Base-by-base conservation (phyloP, 1,284 basidiomycete genomes). In the Singerocomus inundabilis region DNA sequence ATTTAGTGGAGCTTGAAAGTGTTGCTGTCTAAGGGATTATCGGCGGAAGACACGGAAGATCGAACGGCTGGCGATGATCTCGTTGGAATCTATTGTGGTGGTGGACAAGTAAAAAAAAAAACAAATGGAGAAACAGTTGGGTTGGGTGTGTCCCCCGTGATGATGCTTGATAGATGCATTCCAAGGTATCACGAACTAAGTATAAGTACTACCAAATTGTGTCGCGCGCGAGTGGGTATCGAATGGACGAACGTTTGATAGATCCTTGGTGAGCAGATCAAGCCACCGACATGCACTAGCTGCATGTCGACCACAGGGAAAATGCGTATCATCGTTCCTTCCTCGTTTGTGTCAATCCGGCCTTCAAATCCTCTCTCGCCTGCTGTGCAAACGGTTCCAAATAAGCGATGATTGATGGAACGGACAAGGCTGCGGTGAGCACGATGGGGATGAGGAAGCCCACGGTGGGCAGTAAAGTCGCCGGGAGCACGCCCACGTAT, bases 1-100 rank as follows among this genome's bases (percentile, higher is more conserved):
- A 88, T 73, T 66, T 92, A 36, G 80, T 79, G 9, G 85, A 87
- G 59, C 64, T 89, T 58, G 88, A 88, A 49, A 57, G 58, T 28
- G 70, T 69, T 48, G 75, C 70, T 16, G n/a, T n/a, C n/a, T 74
- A 61, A 70, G 31, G 33, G 35, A 26, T 44, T 36, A 16, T 24
- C 26, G 32, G 21, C 6, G 18, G 7, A 6, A n/a, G n/a, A 15
- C 21, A 34, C 11, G 13, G 13, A 25, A 13, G 39, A 49, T 48
- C 21, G 18, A 36, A 33, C 42, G 41, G 39, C 31, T 39, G 41
- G 24, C 24, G 18, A 28, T 7, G 56, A 59, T 56, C 58, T 63
- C 37, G 39, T n/a, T 33, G 46, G 21, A 30, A 62, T 66, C 42
- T 55, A 64, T 44, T 42, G 43, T 47, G n/a, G n/a, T n/a, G n/a